A percentile compares a stretch with the other conserved stretches of the same genome.
These are phyloP conservation scores for Capniomyces stellatus DNA, from an alignment of 371 early-diverging fungal species.

Conservation along the genomic window DNA sequence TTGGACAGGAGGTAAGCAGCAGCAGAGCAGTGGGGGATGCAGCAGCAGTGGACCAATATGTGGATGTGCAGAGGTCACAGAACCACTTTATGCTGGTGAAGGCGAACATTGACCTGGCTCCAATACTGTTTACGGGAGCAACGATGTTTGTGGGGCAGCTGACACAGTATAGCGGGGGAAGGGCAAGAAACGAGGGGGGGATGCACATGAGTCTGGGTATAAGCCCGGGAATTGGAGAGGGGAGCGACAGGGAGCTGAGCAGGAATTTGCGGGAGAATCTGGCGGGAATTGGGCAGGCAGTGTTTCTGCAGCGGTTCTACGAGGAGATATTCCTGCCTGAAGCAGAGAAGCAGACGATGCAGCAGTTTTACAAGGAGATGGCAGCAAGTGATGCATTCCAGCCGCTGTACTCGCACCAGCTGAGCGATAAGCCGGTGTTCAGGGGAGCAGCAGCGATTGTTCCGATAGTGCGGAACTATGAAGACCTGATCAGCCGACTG, in stretches of 20 bases:
- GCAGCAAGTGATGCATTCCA: conserved; percentile 24
- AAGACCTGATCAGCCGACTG: conserved; percentile 31
- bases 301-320: conserved; percentile 23
- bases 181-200: too few relatives aligned
- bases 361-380: conserved; percentile 15
- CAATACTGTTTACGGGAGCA: conserved; percentile 19
- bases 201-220: too few relatives aligned
- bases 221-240: too few relatives aligned
- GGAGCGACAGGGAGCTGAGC: too few relatives aligned
- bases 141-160: conserved; percentile 18
- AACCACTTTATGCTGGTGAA: conserved; percentile 18
- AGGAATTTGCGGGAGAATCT: too few relatives aligned
- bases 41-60: conserved; percentile 23
- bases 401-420: conserved; percentile 9
- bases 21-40: conserved; percentile 13
- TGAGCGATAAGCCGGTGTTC: conserved; percentile 22
- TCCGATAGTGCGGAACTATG: conserved; percentile 19
- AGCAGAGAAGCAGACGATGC: conserved; percentile 22
- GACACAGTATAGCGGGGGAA: too few relatives aligned
- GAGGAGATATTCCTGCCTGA: conserved; percentile 19
- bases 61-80: conserved; percentile 14
- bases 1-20: conserved; percentile 7
- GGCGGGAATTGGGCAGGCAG: too few relatives aligned
- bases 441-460: conserved; percentile 24
- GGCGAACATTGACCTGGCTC: conserved; percentile 25